phyloP scores from a whole-genome alignment of 192 early-diverging fungal genomes.

The Entomortierella lignicola region DNA sequence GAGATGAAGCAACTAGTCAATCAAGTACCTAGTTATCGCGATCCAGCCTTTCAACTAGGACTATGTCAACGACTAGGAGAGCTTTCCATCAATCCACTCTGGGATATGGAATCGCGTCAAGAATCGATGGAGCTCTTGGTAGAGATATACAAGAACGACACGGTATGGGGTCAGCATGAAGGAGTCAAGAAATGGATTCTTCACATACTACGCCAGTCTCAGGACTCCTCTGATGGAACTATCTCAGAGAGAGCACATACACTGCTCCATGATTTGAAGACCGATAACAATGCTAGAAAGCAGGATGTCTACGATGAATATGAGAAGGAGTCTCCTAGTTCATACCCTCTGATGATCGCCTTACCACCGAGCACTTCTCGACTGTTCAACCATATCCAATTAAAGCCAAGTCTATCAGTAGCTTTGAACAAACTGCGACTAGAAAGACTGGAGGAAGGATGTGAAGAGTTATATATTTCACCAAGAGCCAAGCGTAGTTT shows the following conservation, averaged over 20 bases:
- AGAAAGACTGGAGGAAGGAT: no score
- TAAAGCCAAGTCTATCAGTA: no score
- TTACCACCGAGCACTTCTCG: no score
- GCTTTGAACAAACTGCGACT: no score
- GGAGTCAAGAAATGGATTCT: background rate
- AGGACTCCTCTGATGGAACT: background rate
- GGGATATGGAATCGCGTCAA: background rate
- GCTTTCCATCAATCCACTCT: background rate
- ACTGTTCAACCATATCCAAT: no score
- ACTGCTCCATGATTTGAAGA: background rate
- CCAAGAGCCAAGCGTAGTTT: no score
- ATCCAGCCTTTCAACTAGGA: background rate
- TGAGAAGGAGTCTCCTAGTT: no score
- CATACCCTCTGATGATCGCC: no score
- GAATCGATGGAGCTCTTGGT: background rate
- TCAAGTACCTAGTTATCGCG: background rate
- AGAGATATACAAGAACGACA: conserved; percentile 4
- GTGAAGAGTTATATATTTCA: no score
- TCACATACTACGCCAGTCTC: background rate
- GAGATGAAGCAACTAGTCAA: background rate
- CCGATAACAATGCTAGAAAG: background rate
- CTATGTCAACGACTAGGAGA: conserved; percentile 7
- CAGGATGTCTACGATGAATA: background rate
- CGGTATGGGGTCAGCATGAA: background rate
- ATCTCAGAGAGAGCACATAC: background rate